Conservation (phyloP, 1,284 basidiomycete species). For the Phaffia rhodozyma region DNA sequence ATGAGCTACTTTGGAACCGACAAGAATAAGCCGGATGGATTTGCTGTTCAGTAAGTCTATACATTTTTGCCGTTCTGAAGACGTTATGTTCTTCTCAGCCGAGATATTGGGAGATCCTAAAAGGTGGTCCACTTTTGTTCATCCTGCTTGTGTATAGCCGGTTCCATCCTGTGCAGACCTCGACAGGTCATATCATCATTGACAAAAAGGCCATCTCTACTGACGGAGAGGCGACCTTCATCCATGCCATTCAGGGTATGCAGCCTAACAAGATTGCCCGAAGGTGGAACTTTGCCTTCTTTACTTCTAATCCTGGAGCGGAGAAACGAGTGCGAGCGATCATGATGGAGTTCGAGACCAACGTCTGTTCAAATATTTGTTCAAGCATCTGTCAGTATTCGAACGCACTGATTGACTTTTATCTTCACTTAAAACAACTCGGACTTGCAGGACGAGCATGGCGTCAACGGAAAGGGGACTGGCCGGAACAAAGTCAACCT, state of each 20-base stretch:
- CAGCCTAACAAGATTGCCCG: slow-evolving; percentile 77
- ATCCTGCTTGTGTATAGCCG: slow-evolving; percentile 36
- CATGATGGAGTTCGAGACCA: slow-evolving; percentile 94
- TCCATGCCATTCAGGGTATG: slow-evolving; percentile 98
- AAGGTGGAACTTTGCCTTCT: slow-evolving; percentile 92
- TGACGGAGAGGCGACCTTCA: slow-evolving; percentile 76
- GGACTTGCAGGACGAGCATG: slow-evolving; percentile 45
- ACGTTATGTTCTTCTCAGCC: not conserved
- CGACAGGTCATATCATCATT: slow-evolving; percentile 57
- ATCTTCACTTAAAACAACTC: not conserved
- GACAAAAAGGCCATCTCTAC: slow-evolving; percentile 56
- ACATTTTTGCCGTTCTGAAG: not conserved
- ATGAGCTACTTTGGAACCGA: slow-evolving; percentile 80
- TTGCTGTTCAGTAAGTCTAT: slow-evolving; percentile 55
- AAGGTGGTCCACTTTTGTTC: not conserved
- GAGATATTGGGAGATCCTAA: too few species aligned
- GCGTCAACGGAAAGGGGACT: slow-evolving; percentile 58
- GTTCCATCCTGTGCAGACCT: slow-evolving; percentile 70
- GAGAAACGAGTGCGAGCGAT: slow-evolving; percentile 64
- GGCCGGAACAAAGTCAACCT: slow-evolving; percentile 73
- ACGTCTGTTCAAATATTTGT: slow-evolving; percentile 29
- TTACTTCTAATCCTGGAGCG: slow-evolving; percentile 45
- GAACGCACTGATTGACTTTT: not conserved
- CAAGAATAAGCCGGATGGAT: slow-evolving; percentile 63
- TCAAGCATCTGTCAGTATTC: not conserved